Evolutionary conservation across 2,329 filamentous ascomycete genomes (phyloP).

Genomic region (Talaromyces amestolkiae): DNA sequence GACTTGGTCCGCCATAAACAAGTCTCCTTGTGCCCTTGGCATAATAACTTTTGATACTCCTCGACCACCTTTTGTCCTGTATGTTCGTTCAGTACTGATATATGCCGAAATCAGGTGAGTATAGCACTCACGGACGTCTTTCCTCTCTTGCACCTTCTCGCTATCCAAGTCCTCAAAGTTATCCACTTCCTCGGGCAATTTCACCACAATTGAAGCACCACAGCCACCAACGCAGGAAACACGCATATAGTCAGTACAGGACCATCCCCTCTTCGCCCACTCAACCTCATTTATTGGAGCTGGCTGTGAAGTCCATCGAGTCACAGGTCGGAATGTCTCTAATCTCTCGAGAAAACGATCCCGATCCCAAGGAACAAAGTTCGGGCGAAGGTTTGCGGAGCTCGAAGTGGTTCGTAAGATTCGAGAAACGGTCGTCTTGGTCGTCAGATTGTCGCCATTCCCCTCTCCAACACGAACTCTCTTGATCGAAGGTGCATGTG

Average conservation of each 20-base stretch:
- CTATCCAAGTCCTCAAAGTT: conserved; percentile 47
- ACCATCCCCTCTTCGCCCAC: conserved; percentile 93
- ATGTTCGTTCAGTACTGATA: not conserved
- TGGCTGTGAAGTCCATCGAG: conserved; percentile 91
- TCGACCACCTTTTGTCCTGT: conserved; percentile 66
- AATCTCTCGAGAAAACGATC: conserved; percentile 76
- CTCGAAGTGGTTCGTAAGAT: conserved; percentile 29
- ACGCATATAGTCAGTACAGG: conserved; percentile 76
- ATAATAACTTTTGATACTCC: conserved; percentile 70
- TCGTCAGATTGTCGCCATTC: conserved; percentile 20
- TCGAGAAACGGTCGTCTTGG: conserved; percentile 22
- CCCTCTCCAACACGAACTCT: conserved; percentile 32
- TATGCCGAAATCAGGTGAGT: not conserved
- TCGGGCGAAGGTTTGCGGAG: conserved; percentile 50
- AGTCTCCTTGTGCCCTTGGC: conserved; percentile 71
- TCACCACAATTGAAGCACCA: conserved; percentile 78
- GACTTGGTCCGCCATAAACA: conserved; percentile 85
- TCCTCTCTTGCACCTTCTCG: conserved; percentile 42
- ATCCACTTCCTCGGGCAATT: conserved; percentile 66
- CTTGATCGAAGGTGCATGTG: conserved; percentile 31
- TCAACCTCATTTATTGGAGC: conserved; percentile 81
- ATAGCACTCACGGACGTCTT: conserved; percentile 43
- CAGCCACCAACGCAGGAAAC: conserved; percentile 80
- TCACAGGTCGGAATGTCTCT: conserved; percentile 85
- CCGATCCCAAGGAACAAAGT: conserved; percentile 84